Evolutionary conservation across 2,329 filamentous ascomycete genomes (phyloP), one percentile per base, ranked within the genome.

Genomic region (Achaetomium macrosporum): DNA sequence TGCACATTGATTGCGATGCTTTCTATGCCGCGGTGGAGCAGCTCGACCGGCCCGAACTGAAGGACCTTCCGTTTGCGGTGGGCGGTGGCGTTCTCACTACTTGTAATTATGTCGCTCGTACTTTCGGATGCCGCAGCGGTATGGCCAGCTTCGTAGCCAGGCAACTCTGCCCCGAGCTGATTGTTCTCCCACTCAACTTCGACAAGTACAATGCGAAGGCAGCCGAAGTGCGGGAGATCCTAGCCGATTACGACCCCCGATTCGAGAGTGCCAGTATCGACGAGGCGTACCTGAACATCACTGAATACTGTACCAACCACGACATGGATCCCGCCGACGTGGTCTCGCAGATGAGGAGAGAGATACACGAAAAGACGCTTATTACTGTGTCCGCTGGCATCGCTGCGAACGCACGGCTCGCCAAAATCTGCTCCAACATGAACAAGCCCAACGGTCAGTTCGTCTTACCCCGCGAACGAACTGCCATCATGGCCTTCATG

Each of bases 401-500:
- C 55, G 92, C 90, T 1, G 87, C 90, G 1, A 99, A 99, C 67
- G 85, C 91, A 0, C 92, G 90, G 65, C 76, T 99, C 13, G 92
- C 93, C 30, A 99, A 99, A 70, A 96, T 99, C 31, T 90, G 87
- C 62, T 95, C 90, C 16, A 96, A 99, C 65, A 82, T 87, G 68
- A 96, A 97, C 69, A 99, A 99, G 65, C 93, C 93, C 0, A 95
- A 99, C 62, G 93, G 93, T 0, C 93, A 97, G 65, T 97, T 87
- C 61, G 71, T 81, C 10, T 73, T 97, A 1, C 78, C 85, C 0
- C 87, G 78, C 48, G 85, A 95, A 39, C 79, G 91, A 10, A 71
- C 73, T 25, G 77, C 82, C 1, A 90, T 99, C 55, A 83, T 97
- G 79, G 72, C 77, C 0, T 97, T 96, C 65, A 96, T 97, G 87